Conservation (phyloP, 768 basidiomycete species). For the Trametes villosa region DNA sequence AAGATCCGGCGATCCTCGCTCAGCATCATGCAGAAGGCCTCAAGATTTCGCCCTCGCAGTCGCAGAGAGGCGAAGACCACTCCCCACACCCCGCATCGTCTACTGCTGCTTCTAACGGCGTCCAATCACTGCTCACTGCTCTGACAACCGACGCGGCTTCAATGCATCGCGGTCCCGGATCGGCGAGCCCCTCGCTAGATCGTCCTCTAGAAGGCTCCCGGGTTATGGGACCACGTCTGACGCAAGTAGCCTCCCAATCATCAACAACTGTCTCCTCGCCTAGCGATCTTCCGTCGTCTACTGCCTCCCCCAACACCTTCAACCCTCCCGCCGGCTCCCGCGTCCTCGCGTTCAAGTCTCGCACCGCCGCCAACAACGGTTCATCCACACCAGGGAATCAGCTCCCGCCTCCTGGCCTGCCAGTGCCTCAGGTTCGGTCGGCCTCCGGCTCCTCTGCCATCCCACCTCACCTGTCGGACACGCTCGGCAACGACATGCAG, state of each 20-base stretch:
- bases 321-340: constrained; percentile 47
- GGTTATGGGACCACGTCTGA: constrained; percentile 17
- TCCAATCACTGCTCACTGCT: not conserved
- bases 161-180: not conserved
- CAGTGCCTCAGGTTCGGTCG: not conserved
- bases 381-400: constrained; percentile 6
- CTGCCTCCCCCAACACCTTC: constrained; percentile 35
- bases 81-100: not conserved
- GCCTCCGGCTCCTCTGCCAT: constrained; percentile 3
- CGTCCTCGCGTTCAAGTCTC: constrained; percentile 46
- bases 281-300: constrained; percentile 14
- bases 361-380: constrained; percentile 25
- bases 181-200: constrained; percentile 16
- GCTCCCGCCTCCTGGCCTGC: constrained; percentile 20
- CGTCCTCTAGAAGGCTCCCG: constrained; percentile 11
- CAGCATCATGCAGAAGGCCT: not conserved
- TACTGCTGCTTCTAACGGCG: not conserved
- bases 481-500: constrained; percentile 6
- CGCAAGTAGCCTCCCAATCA: constrained; percentile 6
- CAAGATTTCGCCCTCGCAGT: not conserved
- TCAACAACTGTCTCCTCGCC: constrained; percentile 11
- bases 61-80: not conserved
- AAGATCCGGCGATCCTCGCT: constrained; percentile 5
- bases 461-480: constrained; percentile 2
- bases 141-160: not conserved